phyloP scores from a whole-genome alignment of 176 grass and related monocot genomes.

The Triticum monococcum region DNA sequence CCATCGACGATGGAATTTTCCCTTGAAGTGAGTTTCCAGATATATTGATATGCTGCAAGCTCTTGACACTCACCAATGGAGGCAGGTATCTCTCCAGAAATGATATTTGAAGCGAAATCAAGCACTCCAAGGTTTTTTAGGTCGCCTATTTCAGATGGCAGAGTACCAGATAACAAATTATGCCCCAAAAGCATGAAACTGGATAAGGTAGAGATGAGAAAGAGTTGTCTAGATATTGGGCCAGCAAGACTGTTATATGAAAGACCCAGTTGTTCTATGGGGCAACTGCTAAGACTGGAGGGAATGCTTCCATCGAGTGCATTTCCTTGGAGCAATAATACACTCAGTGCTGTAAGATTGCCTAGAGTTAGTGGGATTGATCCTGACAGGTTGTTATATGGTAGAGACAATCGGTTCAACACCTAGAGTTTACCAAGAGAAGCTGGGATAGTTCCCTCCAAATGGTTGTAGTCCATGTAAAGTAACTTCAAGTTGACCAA shows the following conservation, averaged over 20 bases:
- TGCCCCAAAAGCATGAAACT: slow-evolving; percentile 25
- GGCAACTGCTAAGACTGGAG: slow-evolving; percentile 2
- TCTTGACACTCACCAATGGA: slow-evolving; percentile 12
- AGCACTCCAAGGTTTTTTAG: slow-evolving; percentile 14
- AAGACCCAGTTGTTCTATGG: slow-evolving; percentile 29
- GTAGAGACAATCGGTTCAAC: background rate
- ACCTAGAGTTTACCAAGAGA: slow-evolving; percentile 2
- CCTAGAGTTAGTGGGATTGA: slow-evolving; percentile 10
- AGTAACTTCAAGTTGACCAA: slow-evolving; percentile 17
- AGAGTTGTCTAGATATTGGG: slow-evolving; percentile 39
- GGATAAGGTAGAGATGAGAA: slow-evolving; percentile 29
- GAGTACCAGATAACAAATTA: slow-evolving; percentile 42
- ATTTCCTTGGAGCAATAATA: background rate
- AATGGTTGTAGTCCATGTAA: background rate
- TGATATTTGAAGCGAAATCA: slow-evolving; percentile 5
- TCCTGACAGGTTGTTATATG: slow-evolving; percentile 13
- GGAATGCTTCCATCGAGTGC: slow-evolving; percentile 6
- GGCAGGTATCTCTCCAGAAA: slow-evolving; percentile 9
- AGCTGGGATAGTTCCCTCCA: background rate
- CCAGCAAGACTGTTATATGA: slow-evolving; percentile 43
- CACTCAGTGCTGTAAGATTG: slow-evolving; percentile 20
- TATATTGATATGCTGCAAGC: slow-evolving; percentile 32
- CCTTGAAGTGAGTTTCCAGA: slow-evolving; percentile 41
- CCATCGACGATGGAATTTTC: slow-evolving; percentile 33
- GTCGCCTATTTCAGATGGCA: slow-evolving; percentile 34